phyloP scores from a whole-genome alignment of 257 asterid genomes.

The Gardenia jasminoides region DNA sequence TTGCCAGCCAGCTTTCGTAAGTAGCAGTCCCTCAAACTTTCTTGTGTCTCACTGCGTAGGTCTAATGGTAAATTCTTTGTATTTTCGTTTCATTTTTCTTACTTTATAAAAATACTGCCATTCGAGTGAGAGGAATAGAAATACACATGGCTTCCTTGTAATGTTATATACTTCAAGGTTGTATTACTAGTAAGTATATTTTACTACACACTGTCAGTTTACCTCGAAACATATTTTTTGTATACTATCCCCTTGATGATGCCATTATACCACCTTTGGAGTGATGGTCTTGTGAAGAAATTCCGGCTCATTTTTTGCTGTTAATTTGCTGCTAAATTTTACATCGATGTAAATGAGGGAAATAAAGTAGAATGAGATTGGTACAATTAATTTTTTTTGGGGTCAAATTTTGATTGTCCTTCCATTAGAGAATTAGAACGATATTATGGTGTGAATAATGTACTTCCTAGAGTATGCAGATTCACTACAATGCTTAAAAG shows the following conservation, averaged over 20 bases:
- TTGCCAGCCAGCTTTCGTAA: not conserved
- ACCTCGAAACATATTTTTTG: not conserved
- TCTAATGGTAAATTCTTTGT: conserved; percentile 9
- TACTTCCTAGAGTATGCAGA: too few species aligned
- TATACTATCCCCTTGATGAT: not conserved
- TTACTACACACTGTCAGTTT: not conserved
- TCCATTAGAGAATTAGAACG: too few species aligned
- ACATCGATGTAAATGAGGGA: too few species aligned
- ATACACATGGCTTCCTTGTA: conserved; percentile 6
- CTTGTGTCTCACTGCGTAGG: not conserved
- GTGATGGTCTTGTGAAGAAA: too few species aligned
- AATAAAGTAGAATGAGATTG: too few species aligned
- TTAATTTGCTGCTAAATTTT: too few species aligned
- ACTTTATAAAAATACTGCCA: not conserved
- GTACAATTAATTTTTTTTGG: too few species aligned
- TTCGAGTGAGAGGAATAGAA: conserved; percentile 1
- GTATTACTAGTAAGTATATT: not conserved
- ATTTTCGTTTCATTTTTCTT: conserved; percentile 8
- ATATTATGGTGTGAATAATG: too few species aligned
- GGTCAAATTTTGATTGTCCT: too few species aligned
- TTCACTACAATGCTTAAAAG: too few species aligned
- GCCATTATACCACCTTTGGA: too few species aligned
- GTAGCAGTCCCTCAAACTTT: conserved; percentile 1
- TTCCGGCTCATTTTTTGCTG: too few species aligned
- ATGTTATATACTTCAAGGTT: conserved; percentile 5